Evolutionary conservation across 805 yeast genomes (phyloP).

Genomic region (Ogataea siamensis): DNA sequence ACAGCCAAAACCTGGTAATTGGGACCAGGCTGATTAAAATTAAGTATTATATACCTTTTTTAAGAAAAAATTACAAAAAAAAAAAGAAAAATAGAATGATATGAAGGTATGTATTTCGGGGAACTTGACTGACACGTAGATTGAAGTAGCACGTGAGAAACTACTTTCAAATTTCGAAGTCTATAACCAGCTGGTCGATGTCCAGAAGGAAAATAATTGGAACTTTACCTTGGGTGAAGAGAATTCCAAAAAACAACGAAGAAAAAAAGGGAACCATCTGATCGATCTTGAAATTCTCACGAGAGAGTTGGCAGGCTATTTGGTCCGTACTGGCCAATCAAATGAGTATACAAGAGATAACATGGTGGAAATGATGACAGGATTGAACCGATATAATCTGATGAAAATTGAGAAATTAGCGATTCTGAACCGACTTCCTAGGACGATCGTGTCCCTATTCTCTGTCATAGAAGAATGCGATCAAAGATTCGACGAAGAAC

Average conservation of each 20-base stretch:
- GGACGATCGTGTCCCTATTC: slow-evolving; percentile 73
- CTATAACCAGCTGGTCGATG: slow-evolving; percentile 46
- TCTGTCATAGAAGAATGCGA: slow-evolving; percentile 92
- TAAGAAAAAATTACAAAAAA: slow-evolving; percentile 2
- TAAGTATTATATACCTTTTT: slow-evolving; percentile 4
- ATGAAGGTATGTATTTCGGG: slow-evolving; percentile 16
- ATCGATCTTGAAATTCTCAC: slow-evolving; percentile 51
- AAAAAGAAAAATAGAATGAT: slow-evolving; percentile 3
- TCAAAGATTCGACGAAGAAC: slow-evolving; percentile 69
- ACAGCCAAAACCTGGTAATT: slow-evolving; percentile 86
- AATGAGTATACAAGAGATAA: slow-evolving; percentile 31
- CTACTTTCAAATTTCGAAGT: slow-evolving; percentile 69
- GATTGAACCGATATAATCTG: slow-evolving; percentile 50
- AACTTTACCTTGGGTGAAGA: slow-evolving; percentile 33
- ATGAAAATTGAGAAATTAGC: slow-evolving; percentile 85
- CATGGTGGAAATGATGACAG: slow-evolving; percentile 38
- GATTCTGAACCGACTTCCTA: slow-evolving; percentile 76
- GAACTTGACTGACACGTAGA: slow-evolving; percentile 27
- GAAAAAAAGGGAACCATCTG: slow-evolving; percentile 32
- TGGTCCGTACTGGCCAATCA: slow-evolving; percentile 37
- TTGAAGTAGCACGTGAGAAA: slow-evolving; percentile 51
- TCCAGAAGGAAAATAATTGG: slow-evolving; percentile 49
- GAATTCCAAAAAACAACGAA: slow-evolving; percentile 27
- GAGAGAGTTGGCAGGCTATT: slow-evolving; percentile 44
- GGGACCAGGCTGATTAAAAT: slow-evolving; percentile 93